Conservation (phyloP, 108 stramenopile species). For the Stephanodiscus minutulus region DNA sequence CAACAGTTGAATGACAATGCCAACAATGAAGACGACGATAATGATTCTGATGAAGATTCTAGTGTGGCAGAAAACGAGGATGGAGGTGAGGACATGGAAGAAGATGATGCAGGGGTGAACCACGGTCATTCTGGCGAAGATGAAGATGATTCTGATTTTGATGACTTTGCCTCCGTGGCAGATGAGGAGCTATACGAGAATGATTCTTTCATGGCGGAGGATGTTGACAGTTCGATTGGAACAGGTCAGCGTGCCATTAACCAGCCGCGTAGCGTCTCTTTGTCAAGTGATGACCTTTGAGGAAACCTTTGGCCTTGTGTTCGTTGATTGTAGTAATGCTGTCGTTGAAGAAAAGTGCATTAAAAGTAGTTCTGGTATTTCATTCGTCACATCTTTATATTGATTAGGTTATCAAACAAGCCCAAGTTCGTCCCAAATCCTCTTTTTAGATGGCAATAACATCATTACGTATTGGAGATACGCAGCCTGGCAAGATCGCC, state of each 20-base stretch:
- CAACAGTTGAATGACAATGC: constrained; percentile 41
- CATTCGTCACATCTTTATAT: constrained; percentile 2
- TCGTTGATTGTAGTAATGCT: neutral
- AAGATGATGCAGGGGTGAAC: constrained; percentile 23
- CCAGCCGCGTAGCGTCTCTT: constrained; percentile 50
- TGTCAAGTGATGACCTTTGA: constrained; percentile 53
- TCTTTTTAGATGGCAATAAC: no score
- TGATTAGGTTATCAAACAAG: no score
- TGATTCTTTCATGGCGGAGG: constrained; percentile 47
- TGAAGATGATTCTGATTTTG: constrained; percentile 28
- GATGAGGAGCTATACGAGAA: constrained; percentile 19
- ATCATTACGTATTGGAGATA: no score
- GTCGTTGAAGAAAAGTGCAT: no score
- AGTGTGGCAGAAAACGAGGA: constrained; percentile 17
- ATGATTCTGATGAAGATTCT: constrained; percentile 40
- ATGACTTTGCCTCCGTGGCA: constrained; percentile 19
- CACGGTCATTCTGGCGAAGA: constrained; percentile 20
- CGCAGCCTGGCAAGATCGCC: no score
- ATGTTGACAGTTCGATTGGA: constrained; percentile 14
- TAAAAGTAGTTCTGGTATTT: neutral
- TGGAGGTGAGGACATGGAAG: constrained; percentile 38
- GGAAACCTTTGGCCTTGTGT: neutral
- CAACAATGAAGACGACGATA: constrained; percentile 30
- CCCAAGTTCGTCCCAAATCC: no score
- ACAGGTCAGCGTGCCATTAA: constrained; percentile 26